phyloP scores from a whole-genome alignment of 2,329 filamentous ascomycete species.

The Diplodia seriata region DNA sequence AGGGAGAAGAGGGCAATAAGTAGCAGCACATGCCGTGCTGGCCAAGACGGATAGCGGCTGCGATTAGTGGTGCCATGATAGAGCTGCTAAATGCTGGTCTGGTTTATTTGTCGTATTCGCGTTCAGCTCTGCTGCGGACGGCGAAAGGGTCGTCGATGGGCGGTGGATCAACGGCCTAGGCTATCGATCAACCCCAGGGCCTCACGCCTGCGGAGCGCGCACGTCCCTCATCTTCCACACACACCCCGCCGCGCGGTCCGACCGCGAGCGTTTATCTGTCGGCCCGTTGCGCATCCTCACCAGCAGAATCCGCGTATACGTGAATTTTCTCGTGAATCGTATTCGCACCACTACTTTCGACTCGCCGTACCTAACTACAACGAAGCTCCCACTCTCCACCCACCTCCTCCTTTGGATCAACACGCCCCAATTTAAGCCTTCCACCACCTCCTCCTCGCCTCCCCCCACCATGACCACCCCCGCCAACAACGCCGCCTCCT shows the following conservation, averaged over 20 bases:
- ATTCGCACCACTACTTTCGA: conserved; percentile 1
- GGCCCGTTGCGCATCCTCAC: conserved; percentile 4
- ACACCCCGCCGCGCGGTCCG: neutral
- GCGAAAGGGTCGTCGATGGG: neutral
- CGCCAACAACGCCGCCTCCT: neutral
- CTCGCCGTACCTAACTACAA: neutral
- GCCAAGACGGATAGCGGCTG: conserved; percentile 21
- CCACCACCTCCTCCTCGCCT: neutral
- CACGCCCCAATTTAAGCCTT: neutral
- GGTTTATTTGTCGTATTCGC: conserved; percentile 11
- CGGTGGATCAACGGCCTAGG: neutral
- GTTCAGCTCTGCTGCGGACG: neutral
- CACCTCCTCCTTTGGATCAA: too few species aligned
- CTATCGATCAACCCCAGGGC: conserved; percentile 8
- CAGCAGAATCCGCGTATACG: neutral
- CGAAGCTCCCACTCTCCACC: neutral
- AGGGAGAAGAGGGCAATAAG: conserved; percentile 17
- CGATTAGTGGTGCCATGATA: neutral
- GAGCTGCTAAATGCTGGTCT: neutral
- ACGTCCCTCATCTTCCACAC: too few species aligned
- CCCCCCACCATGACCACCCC: neutral
- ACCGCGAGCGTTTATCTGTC: neutral
- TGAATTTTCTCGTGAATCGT: conserved; percentile 18
- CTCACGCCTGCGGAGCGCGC: neutral
- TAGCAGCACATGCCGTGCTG: neutral